These are phyloP conservation scores for Solanum peruvianum DNA, from an alignment of 257 asterid genomes.

Conservation along the genomic window DNA sequence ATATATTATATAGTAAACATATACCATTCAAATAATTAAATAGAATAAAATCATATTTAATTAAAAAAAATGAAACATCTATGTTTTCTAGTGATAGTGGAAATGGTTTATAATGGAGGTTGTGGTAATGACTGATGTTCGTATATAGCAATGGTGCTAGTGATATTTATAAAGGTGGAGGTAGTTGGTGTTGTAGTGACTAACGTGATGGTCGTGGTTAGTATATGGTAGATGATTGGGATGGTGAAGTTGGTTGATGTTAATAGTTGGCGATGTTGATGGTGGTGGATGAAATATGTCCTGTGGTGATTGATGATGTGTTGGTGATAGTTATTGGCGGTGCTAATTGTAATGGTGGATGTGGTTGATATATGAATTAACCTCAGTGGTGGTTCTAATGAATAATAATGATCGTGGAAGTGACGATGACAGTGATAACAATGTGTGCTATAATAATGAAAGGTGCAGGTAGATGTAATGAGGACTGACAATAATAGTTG, in stretches of 20 bases:
- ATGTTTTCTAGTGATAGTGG: no score
- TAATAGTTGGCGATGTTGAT: no score
- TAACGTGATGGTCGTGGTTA: no score
- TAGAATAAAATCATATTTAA: no score
- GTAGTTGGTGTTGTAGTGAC: neutral
- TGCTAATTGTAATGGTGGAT: neutral
- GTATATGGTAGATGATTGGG: neutral
- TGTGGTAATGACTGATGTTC: neutral
- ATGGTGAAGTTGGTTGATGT: neutral
- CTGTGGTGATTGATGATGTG: neutral
- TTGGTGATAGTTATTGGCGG: neutral
- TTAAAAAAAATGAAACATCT: neutral
- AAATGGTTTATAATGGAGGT: no score
- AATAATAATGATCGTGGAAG: neutral
- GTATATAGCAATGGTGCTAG: no score
- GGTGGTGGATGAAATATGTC: neutral
- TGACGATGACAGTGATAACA: neutral
- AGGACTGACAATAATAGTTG: neutral
- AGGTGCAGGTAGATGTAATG: neutral
- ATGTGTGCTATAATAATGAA: neutral
- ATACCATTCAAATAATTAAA: no score
- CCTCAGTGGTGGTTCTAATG: neutral
- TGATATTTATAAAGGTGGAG: neutral
- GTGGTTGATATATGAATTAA: neutral
- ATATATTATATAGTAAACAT: no score